A percentile compares a stretch with the other conserved stretches of the same genome.
These are phyloP conservation scores for Cryomyces antarcticus DNA, from an alignment of 495 filamentous ascomycete genomes.

Conservation along the genomic window DNA sequence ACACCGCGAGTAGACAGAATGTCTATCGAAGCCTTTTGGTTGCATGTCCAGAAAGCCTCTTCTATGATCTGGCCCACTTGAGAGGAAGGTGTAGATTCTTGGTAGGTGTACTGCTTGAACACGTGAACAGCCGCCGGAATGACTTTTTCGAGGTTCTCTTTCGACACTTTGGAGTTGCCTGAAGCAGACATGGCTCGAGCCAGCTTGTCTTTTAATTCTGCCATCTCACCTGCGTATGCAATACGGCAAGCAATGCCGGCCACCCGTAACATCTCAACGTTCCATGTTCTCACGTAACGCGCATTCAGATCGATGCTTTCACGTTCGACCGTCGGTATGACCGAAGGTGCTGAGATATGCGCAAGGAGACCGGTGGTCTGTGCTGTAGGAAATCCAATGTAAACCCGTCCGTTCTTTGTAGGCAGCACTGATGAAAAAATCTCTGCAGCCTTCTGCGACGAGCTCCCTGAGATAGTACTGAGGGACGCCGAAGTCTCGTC, in stretches of 20 bases:
- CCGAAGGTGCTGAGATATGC: constrained; percentile 94
- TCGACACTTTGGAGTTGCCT: constrained; percentile 8
- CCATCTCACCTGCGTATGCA: constrained; percentile 72
- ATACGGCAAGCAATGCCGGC: constrained; percentile 81
- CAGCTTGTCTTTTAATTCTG: constrained; percentile 34
- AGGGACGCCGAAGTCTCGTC: constrained; percentile 46
- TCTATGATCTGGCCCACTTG: constrained; percentile 67
- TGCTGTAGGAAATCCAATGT: constrained; percentile 93
- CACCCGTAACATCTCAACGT: constrained; percentile 79
- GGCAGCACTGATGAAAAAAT: constrained; percentile 84
- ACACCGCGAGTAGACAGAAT: constrained; percentile 75
- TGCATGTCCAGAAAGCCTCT: constrained; percentile 86
- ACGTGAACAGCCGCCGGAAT: constrained; percentile 62
- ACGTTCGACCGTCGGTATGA: constrained; percentile 96
- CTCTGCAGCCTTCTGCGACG: constrained; percentile 38
- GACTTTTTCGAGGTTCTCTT: constrained; percentile 18
- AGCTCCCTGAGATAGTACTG: constrained; percentile 26
- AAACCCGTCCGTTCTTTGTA: constrained; percentile 69
- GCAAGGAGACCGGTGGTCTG: constrained; percentile 89
- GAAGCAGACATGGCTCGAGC: constrained; percentile 17
- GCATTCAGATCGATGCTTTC: constrained; percentile 95
- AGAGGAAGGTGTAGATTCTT: constrained; percentile 70
- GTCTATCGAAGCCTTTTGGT: constrained; percentile 60
- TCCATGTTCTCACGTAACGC: constrained; percentile 83
- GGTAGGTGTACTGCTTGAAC: constrained; percentile 64